Percentiles rank a stretch among this genome's conserved stretches.
These are phyloP conservation scores for Trypanosoma avium DNA, from an alignment of 208 protist species.

Conservation along the genomic window DNA sequence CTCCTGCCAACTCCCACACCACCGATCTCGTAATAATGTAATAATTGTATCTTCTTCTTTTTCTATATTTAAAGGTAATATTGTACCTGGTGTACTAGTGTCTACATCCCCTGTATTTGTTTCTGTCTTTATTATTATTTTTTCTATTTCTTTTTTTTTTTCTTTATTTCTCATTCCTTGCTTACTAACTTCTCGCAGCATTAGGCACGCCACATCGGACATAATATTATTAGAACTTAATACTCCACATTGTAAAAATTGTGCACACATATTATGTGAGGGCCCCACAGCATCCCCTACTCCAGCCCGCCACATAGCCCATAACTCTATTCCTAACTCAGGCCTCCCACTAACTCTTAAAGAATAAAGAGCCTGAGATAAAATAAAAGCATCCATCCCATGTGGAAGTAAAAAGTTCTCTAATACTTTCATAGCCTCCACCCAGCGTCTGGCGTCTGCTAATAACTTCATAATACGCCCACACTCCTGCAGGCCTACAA, in stretches of 20 bases:
- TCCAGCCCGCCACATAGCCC: conserved; percentile 62
- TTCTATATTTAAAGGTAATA: conserved; percentile 40
- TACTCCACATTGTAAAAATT: conserved; percentile 50
- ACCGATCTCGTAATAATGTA: conserved; percentile 52
- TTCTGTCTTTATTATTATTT: background rate
- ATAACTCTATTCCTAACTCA: conserved; percentile 47
- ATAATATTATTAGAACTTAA: conserved; percentile 25
- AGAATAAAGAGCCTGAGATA: conserved; percentile 54
- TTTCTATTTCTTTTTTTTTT: background rate
- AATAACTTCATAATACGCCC: conserved; percentile 58
- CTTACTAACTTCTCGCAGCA: conserved; percentile 11
- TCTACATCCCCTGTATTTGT: too few species aligned
- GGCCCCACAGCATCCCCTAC: conserved; percentile 51
- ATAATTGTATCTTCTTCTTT: conserved; percentile 29
- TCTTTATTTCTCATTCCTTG: background rate
- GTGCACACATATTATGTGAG: conserved; percentile 46
- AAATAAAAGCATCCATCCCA: conserved; percentile 55
- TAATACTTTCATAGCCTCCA: conserved; percentile 52
- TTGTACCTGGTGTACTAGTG: conserved; percentile 25
- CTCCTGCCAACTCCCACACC: conserved; percentile 59
- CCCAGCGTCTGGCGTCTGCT: conserved; percentile 47
- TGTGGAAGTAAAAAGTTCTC: conserved; percentile 13
- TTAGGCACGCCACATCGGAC: conserved; percentile 22
- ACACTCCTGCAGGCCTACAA: conserved; percentile 28
- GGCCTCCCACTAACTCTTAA: conserved; percentile 25